Percentiles rank a stretch among this genome's conserved stretches.
These are phyloP conservation scores for Tulasnella sp. DNA, from an alignment of 768 basidiomycete genomes.

Conservation along the genomic window DNA sequence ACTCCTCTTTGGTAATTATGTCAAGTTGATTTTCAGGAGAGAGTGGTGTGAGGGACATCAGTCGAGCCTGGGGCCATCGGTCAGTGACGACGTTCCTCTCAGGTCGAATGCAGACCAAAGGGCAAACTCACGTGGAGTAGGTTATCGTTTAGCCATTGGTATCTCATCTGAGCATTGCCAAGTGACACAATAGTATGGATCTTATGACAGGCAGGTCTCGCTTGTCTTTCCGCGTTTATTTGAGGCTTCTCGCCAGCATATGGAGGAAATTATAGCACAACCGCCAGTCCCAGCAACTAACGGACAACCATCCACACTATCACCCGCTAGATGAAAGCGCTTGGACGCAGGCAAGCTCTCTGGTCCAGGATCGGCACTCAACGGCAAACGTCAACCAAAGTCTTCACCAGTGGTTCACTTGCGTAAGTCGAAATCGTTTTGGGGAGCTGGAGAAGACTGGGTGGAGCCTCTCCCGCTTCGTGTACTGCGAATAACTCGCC, in stretches of 20 bases:
- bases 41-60: constrained; percentile 82
- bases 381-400: constrained; percentile 18
- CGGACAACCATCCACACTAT: background rate
- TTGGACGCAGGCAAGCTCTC: constrained; percentile 18
- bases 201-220: constrained; percentile 81
- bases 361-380: constrained; percentile 12
- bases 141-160: constrained; percentile 77
- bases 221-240: constrained; percentile 62
- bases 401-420: constrained; percentile 31
- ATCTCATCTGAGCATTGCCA: constrained; percentile 67
- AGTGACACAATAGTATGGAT: constrained; percentile 82
- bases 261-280: constrained; percentile 39
- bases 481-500: constrained; percentile 23
- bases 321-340: constrained; percentile 36
- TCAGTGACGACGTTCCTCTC: constrained; percentile 23
- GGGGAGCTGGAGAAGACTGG: constrained; percentile 27
- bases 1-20: constrained; percentile 72
- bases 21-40: constrained; percentile 74
- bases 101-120: constrained; percentile 34
- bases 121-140: constrained; percentile 63
- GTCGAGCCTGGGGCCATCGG: constrained; percentile 59
- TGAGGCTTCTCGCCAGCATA: constrained; percentile 38
- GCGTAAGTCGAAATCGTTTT: constrained; percentile 18
- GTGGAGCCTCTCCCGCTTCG: background rate
- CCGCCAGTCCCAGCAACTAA: background rate